Evolutionary conservation across 331 rosid genomes (phyloP).

Genomic region (Pyracantha coccinea): DNA sequence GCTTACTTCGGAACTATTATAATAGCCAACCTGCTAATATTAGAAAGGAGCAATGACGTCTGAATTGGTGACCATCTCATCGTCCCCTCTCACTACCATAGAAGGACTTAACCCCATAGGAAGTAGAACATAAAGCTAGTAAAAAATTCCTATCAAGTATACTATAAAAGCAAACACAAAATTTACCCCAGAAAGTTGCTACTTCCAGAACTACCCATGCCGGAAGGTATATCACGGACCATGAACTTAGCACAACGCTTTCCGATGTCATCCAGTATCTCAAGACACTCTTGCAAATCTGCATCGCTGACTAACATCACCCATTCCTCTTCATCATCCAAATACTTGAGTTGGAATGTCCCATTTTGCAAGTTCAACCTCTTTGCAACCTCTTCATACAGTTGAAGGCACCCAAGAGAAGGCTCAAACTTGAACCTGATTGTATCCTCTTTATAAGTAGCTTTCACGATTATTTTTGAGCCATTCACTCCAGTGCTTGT

Average conservation of each 20-base stretch:
- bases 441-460: slow-evolving; percentile 61
- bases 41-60: no score
- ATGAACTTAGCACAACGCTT: slow-evolving; percentile 43
- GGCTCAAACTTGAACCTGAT: slow-evolving; percentile 71
- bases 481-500: slow-evolving; percentile 27
- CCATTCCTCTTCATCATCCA: slow-evolving; percentile 92
- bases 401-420: slow-evolving; percentile 40
- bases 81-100: no score
- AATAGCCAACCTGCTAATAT: no score
- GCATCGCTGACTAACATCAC: slow-evolving; percentile 64
- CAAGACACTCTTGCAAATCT: slow-evolving; percentile 72
- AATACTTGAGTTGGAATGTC: slow-evolving; percentile 64
- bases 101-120: background rate
- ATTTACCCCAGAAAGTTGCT: slow-evolving; percentile 17
- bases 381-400: slow-evolving; percentile 64
- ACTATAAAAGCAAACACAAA: slow-evolving; percentile 3
- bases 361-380: slow-evolving; percentile 65
- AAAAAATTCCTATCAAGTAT: background rate
- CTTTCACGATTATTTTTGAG: slow-evolving; percentile 58
- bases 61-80: no score
- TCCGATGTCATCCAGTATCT: slow-evolving; percentile 57
- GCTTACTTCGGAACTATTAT: background rate
- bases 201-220: slow-evolving; percentile 49
- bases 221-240: slow-evolving; percentile 49
- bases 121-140: background rate